These are phyloP conservation scores for Cercis canadensis DNA, from an alignment of 306 rosid genomes.

Conservation along the genomic window DNA sequence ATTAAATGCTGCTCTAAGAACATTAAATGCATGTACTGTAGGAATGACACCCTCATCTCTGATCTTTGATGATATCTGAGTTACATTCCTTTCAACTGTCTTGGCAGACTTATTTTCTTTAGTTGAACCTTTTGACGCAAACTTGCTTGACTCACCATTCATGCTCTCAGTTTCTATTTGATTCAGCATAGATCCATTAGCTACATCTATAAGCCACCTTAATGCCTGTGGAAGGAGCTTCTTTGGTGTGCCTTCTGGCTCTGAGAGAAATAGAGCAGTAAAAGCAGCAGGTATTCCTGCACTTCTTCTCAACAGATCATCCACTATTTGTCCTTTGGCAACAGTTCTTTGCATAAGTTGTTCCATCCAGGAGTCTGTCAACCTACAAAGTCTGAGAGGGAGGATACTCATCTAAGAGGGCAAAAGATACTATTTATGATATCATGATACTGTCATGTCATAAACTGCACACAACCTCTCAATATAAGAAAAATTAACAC, in stretches of 20 bases:
- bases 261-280: slow-evolving; percentile 91
- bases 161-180: slow-evolving; percentile 49
- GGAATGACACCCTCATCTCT: slow-evolving; percentile 98
- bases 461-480: not conserved
- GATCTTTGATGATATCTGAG: slow-evolving; percentile 64
- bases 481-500: slow-evolving; percentile 18
- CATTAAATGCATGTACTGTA: slow-evolving; percentile 93
- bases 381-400: slow-evolving; percentile 74
- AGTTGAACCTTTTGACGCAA: slow-evolving; percentile 36
- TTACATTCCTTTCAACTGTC: slow-evolving; percentile 48
- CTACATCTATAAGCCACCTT: slow-evolving; percentile 91
- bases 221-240: slow-evolving; percentile 91
- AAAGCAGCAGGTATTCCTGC: slow-evolving; percentile 99
- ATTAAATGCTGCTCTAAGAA: slow-evolving; percentile 89
- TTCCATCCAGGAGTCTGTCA: slow-evolving; percentile 97
- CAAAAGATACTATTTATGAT: slow-evolving; percentile 17
- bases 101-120: slow-evolving; percentile 39
- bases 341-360: slow-evolving; percentile 93
- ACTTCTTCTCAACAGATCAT: slow-evolving; percentile 95
- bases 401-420: slow-evolving; percentile 33
- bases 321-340: slow-evolving; percentile 87
- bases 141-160: slow-evolving; percentile 45
- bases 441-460: slow-evolving; percentile 18
- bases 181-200: slow-evolving; percentile 62
- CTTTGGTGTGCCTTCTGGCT: slow-evolving; percentile 98